Conservation (phyloP, 495 filamentous ascomycete genomes). For the Penicillium steckii region DNA sequence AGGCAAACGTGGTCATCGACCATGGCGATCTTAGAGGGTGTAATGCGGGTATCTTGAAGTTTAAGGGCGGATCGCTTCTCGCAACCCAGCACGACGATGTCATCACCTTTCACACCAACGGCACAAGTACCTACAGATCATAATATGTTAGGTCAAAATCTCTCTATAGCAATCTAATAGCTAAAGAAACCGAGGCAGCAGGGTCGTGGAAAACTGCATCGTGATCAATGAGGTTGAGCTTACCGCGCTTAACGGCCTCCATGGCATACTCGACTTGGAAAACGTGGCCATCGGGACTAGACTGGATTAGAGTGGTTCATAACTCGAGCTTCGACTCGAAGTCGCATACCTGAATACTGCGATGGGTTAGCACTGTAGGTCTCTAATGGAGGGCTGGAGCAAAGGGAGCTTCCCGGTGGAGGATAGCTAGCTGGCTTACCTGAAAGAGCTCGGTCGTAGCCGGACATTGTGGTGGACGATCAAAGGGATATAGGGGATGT, state of each 20-base stretch:
- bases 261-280: conserved; percentile 99
- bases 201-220: neutral
- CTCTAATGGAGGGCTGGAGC: conserved; percentile 6
- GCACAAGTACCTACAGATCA: conserved; percentile 79
- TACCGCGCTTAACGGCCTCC: conserved; percentile 98
- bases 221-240: conserved; percentile 8
- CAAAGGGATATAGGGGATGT: neutral
- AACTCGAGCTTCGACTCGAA: conserved; percentile 11
- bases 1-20: conserved; percentile 95
- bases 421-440: conserved; percentile 58
- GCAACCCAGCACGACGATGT: conserved; percentile 94
- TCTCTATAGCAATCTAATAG: no score
- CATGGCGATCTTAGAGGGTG: conserved; percentile 93
- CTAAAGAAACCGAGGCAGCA: conserved; percentile 8
- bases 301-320: conserved; percentile 21
- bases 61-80: conserved; percentile 99
- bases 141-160: conserved; percentile 3
- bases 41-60: conserved; percentile 98
- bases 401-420: conserved; percentile 21
- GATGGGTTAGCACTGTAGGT: conserved; percentile 18
- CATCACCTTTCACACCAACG: conserved; percentile 92
- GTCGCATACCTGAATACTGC: conserved; percentile 30
- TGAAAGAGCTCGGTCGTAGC: conserved; percentile 93
- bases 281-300: conserved; percentile 95
- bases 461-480: conserved; percentile 65